These are phyloP conservation scores for Austroboletus eburneus DNA, from an alignment of 768 basidiomycete species.

Conservation along the genomic window DNA sequence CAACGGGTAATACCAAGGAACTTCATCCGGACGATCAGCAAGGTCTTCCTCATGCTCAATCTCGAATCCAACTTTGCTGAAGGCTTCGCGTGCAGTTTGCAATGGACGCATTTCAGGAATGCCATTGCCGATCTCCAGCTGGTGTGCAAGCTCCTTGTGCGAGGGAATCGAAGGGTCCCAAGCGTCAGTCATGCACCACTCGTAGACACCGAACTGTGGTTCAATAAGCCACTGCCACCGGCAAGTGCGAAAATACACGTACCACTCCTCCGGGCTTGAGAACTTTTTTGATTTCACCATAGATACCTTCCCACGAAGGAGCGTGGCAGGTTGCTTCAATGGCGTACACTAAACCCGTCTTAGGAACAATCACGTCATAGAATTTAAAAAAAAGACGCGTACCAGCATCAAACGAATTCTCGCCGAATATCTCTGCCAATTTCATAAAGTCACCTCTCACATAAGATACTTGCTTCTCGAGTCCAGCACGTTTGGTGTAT, in stretches of 20 bases:
- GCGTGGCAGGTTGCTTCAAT: conserved; percentile 98
- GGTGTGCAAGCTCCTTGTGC: conserved; percentile 89
- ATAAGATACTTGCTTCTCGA: conserved; percentile 75
- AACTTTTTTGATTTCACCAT: conserved; percentile 87
- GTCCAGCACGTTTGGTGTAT: conserved; percentile 74
- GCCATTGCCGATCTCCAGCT: conserved; percentile 91
- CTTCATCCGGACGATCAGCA: conserved; percentile 70
- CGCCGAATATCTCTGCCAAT: conserved; percentile 85
- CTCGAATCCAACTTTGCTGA: conserved; percentile 80
- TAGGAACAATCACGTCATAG: neutral
- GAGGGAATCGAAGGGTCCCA: conserved; percentile 84
- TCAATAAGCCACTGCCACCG: neutral
- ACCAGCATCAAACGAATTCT: conserved; percentile 94
- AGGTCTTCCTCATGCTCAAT: conserved; percentile 93
- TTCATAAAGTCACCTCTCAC: conserved; percentile 98
- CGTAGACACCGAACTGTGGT: conserved; percentile 89
- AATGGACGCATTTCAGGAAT: conserved; percentile 96
- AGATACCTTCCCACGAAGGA: conserved; percentile 93
- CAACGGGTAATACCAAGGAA: conserved; percentile 96
- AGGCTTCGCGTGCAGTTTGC: conserved; percentile 63
- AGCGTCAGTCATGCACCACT: conserved; percentile 97
- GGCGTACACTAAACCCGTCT: conserved; percentile 67
- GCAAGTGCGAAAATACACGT: conserved; percentile 31
- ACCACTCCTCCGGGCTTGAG: conserved; percentile 95
- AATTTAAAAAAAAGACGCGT: conserved; percentile 25